Evolutionary conservation across 192 early-diverging fungal genomes (phyloP).

Genomic region (Coemansia sp.): DNA sequence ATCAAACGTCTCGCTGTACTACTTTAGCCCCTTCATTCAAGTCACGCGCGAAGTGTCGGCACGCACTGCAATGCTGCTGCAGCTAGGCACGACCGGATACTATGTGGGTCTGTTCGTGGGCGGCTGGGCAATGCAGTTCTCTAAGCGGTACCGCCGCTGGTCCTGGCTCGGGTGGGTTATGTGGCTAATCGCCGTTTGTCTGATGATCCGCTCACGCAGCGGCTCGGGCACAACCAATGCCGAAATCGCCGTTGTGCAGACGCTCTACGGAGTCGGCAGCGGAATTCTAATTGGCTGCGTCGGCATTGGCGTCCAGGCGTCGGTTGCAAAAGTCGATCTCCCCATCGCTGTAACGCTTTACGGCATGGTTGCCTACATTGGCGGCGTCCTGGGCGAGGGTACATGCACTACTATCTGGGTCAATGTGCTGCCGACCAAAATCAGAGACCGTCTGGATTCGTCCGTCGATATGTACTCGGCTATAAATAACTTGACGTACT

Average conservation of each 20-base stretch:
- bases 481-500: constrained; percentile 54
- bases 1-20: constrained; percentile 44
- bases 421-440: constrained; percentile 41
- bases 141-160: constrained; percentile 44
- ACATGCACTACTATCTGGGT: constrained; percentile 48
- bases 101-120: constrained; percentile 41
- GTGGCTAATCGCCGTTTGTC: constrained; percentile 37
- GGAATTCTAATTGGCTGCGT: constrained; percentile 47
- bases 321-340: constrained; percentile 32
- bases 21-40: constrained; percentile 47
- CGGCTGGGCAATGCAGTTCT: constrained; percentile 53
- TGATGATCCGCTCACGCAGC: constrained; percentile 49
- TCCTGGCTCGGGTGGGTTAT: constrained; percentile 45
- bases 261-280: constrained; percentile 34
- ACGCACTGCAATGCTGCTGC: constrained; percentile 46
- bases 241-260: constrained; percentile 47
- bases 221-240: constrained; percentile 29
- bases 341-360: constrained; percentile 50
- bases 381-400: constrained; percentile 47
- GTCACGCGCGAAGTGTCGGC: constrained; percentile 36
- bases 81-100: constrained; percentile 40
- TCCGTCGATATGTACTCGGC: constrained; percentile 33
- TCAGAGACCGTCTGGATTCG: constrained; percentile 19
- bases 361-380: constrained; percentile 49
- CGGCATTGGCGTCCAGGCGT: constrained; percentile 47